A percentile compares a stretch with the other conserved stretches of the same genome.
These are phyloP conservation scores for Oenanthe javanica DNA, from an alignment of 140 eudicot species.

Conservation along the genomic window DNA sequence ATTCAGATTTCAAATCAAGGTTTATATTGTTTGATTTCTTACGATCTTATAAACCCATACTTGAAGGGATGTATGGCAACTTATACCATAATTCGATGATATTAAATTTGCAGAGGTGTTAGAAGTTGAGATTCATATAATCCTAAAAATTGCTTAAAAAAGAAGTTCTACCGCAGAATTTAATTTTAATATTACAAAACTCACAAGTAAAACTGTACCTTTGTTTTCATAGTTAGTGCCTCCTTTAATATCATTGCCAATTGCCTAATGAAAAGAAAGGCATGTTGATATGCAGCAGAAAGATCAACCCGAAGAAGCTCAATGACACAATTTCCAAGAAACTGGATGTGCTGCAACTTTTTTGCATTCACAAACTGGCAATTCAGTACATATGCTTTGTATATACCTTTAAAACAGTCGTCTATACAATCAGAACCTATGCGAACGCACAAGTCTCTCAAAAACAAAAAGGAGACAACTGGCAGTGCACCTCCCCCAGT, in stretches of 20 bases:
- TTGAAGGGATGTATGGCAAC: not conserved
- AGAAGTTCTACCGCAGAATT: not conserved
- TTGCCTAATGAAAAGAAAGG: constrained; percentile 83
- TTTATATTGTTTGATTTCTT: not conserved
- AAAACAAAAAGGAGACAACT: constrained; percentile 64
- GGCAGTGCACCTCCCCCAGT: constrained; percentile 93
- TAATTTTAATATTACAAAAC: not conserved
- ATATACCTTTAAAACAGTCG: constrained; percentile 86
- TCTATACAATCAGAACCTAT: constrained; percentile 90
- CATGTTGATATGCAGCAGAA: constrained; percentile 86
- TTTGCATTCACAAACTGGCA: constrained; percentile 75
- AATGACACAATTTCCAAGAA: constrained; percentile 76
- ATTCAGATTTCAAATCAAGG: not conserved
- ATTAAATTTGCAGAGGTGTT: not conserved
- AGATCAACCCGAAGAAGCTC: constrained; percentile 77
- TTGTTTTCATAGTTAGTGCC: constrained; percentile 49
- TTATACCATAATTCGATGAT: not conserved
- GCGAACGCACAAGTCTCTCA: constrained; percentile 70
- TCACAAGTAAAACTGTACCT: constrained; percentile 25
- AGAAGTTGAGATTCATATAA: not conserved
- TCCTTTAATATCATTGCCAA: constrained; percentile 73
- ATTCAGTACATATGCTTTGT: constrained; percentile 75
- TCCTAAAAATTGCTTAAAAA: not conserved
- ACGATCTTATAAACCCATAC: not conserved
- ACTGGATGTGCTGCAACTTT: constrained; percentile 80